phyloP scores from a whole-genome alignment of 352 stramenopile species.

The Globisporangium barbulae region DNA sequence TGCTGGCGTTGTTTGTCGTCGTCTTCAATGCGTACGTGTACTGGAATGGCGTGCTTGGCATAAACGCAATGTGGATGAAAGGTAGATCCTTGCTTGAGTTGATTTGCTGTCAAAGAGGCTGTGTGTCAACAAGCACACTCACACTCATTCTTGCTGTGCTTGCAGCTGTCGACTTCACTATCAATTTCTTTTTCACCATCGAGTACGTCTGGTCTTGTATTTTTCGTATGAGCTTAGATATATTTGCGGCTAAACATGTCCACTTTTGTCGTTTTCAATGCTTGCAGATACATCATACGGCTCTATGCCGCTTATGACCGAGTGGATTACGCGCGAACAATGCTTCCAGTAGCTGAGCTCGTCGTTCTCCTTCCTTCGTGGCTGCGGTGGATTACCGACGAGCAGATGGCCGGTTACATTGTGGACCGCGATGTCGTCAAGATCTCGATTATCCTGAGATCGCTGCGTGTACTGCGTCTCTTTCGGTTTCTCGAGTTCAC shows the following conservation, averaged over 20 bases:
- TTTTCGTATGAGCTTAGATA: background rate
- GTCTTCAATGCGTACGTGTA: conserved; percentile 64
- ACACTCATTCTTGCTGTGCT: background rate
- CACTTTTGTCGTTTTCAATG: no score
- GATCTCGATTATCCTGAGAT: conserved; percentile 38
- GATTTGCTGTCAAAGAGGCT: background rate
- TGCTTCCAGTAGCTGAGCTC: conserved; percentile 57
- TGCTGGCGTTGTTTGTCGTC: conserved; percentile 63
- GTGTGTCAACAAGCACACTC: background rate
- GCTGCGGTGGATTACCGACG: conserved; percentile 10
- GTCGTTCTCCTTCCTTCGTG: conserved; percentile 64
- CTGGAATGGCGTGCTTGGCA: conserved; percentile 39
- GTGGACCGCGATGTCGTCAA: conserved; percentile 13
- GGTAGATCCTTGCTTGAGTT: conserved; percentile 25
- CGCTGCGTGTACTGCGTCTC: conserved; percentile 62
- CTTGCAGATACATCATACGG: conserved; percentile 40
- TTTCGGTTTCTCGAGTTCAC: conserved; percentile 77
- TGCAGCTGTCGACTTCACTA: conserved; percentile 47
- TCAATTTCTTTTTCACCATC: conserved; percentile 66
- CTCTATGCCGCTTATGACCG: conserved; percentile 65
- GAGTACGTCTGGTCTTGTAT: conserved; percentile 35
- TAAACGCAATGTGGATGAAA: conserved; percentile 36
- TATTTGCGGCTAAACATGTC: background rate
- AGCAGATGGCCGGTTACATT: conserved; percentile 13
- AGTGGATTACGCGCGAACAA: conserved; percentile 46